These are phyloP conservation scores for Starmerella bombicola DNA, from an alignment of 805 yeast genomes.

Conservation along the genomic window DNA sequence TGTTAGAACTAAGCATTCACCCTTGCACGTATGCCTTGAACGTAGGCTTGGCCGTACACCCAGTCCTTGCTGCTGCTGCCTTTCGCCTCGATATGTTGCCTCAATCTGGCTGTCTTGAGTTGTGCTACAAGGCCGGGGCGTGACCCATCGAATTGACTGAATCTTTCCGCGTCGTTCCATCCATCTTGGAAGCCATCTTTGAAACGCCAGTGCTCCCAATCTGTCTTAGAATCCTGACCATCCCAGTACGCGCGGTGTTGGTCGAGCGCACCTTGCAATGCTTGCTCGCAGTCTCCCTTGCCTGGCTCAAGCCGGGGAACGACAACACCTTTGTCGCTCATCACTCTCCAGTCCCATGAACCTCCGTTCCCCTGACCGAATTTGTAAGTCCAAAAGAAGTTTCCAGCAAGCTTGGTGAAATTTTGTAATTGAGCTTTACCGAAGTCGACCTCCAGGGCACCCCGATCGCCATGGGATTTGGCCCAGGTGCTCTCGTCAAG, in stretches of 20 bases:
- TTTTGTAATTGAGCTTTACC: constrained; percentile 45
- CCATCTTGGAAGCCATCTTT: constrained; percentile 67
- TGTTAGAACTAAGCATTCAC: no score
- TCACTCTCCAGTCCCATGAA: constrained; percentile 85
- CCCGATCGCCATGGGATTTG: constrained; percentile 37
- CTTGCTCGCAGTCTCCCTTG: constrained; percentile 20
- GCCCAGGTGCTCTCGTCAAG: constrained; percentile 67
- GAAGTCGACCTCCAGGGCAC: constrained; percentile 43
- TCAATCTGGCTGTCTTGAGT: constrained; percentile 51
- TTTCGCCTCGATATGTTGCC: constrained; percentile 44
- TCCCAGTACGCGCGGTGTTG: constrained; percentile 63
- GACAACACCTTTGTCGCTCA: constrained; percentile 30
- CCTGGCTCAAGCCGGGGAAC: constrained; percentile 9
- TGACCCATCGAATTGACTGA: constrained; percentile 57
- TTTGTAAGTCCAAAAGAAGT: constrained; percentile 83
- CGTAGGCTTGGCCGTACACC: constrained; percentile 87
- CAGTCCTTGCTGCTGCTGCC: constrained; percentile 53
- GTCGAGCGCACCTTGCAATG: constrained; percentile 30
- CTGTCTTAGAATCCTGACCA: constrained; percentile 40
- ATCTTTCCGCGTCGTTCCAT: constrained; percentile 59
- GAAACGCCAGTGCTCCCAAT: constrained; percentile 70
- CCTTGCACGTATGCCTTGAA: constrained; percentile 40
- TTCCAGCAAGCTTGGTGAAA: constrained; percentile 47
- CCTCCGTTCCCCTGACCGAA: constrained; percentile 87
- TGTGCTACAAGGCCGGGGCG: constrained; percentile 60